Base-by-base conservation (phyloP, 2,329 filamentous ascomycete species). In the Cordyceps cateniannulata region DNA sequence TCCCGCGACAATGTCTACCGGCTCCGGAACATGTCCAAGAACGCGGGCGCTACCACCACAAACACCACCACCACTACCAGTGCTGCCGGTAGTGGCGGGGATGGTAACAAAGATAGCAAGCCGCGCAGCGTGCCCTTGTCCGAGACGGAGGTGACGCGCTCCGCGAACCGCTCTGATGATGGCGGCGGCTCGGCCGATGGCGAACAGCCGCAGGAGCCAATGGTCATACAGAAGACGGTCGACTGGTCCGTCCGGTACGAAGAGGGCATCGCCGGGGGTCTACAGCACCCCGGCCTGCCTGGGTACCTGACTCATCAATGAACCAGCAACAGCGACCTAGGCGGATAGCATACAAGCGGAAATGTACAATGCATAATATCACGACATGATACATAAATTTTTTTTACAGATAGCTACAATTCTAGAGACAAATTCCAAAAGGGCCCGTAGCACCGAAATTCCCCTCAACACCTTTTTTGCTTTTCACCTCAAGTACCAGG, bases 161-260 rank as follows among this genome's bases (percentile, higher is more conserved):
- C 55, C 5, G 16, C 29, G 45, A 38, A 24, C 18, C 52, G 27
- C 12, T 54, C 60, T 2, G 60, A 61, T 7, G 52, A 50, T 2
- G 32, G 24, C 42, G 42, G 16, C n/a, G n/a, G 42, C 18, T 22
- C 48, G n/a, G 18, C 14, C 18, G 47, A 59, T 22, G 47, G 45
- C 12, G 24, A 50, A 27, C 48, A 25, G 20, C 44, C n/a, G 47
- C 47, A 42, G 20, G 25, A 24, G 10, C 56, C 56, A 9, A 35
- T 61, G 18, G 47, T 50, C 4, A 61, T 61, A 8, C 60, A 61
- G 27, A 61, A 57, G 53, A 61, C 60, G 45, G 53, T 61, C 12
- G 60, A 61, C 29, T 61, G 60, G 60, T 57, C 52, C 7, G 60
- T 61, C n/a, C 38, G 45, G n/a, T 57, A 61, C 14, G 60, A 61